A percentile compares a stretch with the other conserved stretches of the same genome.
These are phyloP conservation scores for Toxoplasma gondii DNA, from an alignment of 169 alveolate genomes.

Conservation along the genomic window DNA sequence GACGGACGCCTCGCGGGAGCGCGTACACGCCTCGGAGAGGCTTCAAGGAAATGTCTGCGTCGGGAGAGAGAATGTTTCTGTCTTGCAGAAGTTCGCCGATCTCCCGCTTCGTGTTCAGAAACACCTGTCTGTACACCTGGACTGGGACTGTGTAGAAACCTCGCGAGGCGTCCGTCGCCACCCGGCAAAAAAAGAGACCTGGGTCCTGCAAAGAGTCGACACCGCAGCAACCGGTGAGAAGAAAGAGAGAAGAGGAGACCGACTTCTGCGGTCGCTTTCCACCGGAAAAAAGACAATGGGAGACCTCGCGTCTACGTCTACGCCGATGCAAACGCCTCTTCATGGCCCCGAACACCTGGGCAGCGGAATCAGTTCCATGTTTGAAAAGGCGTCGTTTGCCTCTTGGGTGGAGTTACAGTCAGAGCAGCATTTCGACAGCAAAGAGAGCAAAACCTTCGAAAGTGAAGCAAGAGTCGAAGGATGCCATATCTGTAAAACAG, in stretches of 20 bases:
- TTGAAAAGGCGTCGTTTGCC: too few species aligned
- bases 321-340: too few species aligned
- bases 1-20: slow-evolving; percentile 38
- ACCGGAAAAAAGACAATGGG: too few species aligned
- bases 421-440: too few species aligned
- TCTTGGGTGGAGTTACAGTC: too few species aligned
- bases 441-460: too few species aligned
- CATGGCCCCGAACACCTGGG: too few species aligned
- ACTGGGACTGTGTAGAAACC: slow-evolving; percentile 6
- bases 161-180: not conserved
- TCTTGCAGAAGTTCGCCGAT: not conserved
- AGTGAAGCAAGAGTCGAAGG: too few species aligned
- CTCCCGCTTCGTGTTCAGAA: not conserved
- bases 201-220: not conserved
- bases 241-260: not conserved
- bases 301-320: too few species aligned
- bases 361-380: too few species aligned
- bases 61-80: not conserved
- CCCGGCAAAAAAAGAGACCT: not conserved
- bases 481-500: too few species aligned
- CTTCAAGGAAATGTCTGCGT: not conserved
- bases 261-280: too few species aligned
- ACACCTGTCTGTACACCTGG: slow-evolving; percentile 18
- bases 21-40: not conserved
- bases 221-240: not conserved